Evolutionary conservation across 306 rosid species (phyloP).

Genomic region (Fragaria iinumae): DNA sequence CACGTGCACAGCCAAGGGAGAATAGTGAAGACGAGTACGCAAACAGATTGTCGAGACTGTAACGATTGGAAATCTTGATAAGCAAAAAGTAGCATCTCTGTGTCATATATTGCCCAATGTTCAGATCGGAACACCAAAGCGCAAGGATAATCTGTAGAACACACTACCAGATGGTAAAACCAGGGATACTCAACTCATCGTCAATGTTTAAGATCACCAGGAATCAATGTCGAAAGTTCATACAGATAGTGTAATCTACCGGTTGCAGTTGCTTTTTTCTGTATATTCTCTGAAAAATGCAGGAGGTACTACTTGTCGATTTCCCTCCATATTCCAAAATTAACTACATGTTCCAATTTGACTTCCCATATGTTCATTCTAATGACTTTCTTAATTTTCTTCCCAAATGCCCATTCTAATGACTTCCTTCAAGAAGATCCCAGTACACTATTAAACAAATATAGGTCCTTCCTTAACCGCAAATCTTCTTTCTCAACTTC

Average conservation of each 20-base stretch:
- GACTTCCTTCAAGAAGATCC: neutral
- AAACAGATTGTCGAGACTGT: neutral
- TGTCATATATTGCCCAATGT: too few species aligned
- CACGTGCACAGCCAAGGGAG: too few species aligned
- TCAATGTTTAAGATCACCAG: neutral
- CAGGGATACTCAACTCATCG: neutral
- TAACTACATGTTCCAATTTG: conserved; percentile 29
- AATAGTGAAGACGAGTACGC: neutral
- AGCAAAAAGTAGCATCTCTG: neutral
- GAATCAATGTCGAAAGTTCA: neutral
- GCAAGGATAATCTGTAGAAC: neutral
- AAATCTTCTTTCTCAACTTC: conserved; percentile 59
- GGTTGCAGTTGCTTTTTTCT: neutral
- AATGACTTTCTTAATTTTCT: conserved; percentile 16
- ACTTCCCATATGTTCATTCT: neutral
- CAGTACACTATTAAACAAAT: conserved; percentile 29
- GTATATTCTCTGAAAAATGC: neutral
- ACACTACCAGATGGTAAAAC: neutral
- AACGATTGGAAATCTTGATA: too few species aligned
- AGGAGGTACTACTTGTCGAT: conserved; percentile 24
- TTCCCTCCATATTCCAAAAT: conserved; percentile 4
- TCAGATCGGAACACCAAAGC: neutral
- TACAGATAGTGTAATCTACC: conserved; percentile 9
- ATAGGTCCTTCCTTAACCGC: conserved; percentile 47
- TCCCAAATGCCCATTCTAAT: conserved; percentile 11